Evolutionary conservation across 1,284 basidiomycete genomes (phyloP).

Genomic region (Puccinia hordei): DNA sequence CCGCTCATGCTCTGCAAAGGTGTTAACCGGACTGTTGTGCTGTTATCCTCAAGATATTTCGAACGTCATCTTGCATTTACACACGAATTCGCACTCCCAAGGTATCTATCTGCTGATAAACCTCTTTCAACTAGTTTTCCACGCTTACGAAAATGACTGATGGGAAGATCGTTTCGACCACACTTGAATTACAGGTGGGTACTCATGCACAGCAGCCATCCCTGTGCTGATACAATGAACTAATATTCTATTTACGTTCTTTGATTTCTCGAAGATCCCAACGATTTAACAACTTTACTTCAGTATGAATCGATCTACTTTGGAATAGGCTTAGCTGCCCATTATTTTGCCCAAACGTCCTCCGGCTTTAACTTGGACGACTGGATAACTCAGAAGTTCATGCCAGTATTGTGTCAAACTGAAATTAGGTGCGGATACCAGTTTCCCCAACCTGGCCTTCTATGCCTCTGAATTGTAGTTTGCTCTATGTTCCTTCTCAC

Average conservation of each 20-base stretch:
- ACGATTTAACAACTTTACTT: slow-evolving; percentile 16
- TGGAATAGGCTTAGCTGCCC: slow-evolving; percentile 32
- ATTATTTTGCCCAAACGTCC: slow-evolving; percentile 18
- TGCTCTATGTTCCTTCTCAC: slow-evolving; percentile 6
- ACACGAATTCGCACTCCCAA: slow-evolving; percentile 17
- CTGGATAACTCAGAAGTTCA: slow-evolving; percentile 43
- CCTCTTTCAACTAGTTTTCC: slow-evolving; percentile 1
- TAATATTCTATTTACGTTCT: not conserved
- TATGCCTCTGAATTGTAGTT: not conserved
- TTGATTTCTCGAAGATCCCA: slow-evolving; percentile 17
- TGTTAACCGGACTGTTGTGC: slow-evolving; percentile 20
- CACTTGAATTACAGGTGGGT: slow-evolving; percentile 12
- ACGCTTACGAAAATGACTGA: slow-evolving; percentile 10
- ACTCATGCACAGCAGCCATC: not conserved
- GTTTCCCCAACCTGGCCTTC: not conserved
- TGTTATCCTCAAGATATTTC: slow-evolving; percentile 36
- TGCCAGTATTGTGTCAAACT: slow-evolving; percentile 36
- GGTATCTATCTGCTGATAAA: slow-evolving; percentile 21
- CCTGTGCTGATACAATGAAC: not conserved
- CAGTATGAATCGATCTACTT: slow-evolving; percentile 39
- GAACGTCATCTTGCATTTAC: slow-evolving; percentile 31
- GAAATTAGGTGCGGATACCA: slow-evolving; percentile 15
- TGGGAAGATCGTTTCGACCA: not conserved
- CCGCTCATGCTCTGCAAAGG: slow-evolving; percentile 36
- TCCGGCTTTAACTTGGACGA: slow-evolving; percentile 20